phyloP scores from a whole-genome alignment of 495 filamentous ascomycete genomes.

The Trypethelium eluteriae region DNA sequence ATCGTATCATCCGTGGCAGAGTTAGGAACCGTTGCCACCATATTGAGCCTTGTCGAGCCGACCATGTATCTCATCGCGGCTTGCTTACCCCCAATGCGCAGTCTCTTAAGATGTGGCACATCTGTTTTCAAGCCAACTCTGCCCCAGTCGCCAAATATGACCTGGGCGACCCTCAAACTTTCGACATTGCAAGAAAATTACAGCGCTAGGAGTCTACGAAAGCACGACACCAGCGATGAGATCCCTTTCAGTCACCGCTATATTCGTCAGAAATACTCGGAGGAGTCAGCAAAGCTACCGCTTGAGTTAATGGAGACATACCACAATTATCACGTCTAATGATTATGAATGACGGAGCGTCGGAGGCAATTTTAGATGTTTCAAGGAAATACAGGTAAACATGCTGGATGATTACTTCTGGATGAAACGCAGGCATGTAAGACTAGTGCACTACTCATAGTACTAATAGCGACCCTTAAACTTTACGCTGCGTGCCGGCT shows the following conservation, averaged over 20 bases:
- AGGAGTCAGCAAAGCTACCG: neutral
- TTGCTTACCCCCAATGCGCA: neutral
- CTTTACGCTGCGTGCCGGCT: no score
- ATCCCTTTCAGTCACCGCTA: neutral
- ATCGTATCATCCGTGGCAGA: neutral
- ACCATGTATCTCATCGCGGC: constrained; percentile 5
- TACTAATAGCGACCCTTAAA: no score
- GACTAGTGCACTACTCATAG: no score
- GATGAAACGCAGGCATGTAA: no score
- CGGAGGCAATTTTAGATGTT: no score
- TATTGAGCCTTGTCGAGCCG: neutral
- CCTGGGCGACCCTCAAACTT: neutral
- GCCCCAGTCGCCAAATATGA: neutral
- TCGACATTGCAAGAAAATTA: neutral
- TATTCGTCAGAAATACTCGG: neutral
- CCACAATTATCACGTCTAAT: neutral
- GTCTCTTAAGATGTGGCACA: neutral
- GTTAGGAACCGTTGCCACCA: neutral
- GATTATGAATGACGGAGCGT: no score
- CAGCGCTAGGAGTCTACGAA: neutral
- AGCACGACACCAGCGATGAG: neutral
- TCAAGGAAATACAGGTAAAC: no score
- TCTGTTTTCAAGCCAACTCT: neutral
- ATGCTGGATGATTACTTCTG: no score
- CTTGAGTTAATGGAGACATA: neutral